Conservation (phyloP, 495 filamentous ascomycete genomes). For the Penicillium longicatenatum region DNA sequence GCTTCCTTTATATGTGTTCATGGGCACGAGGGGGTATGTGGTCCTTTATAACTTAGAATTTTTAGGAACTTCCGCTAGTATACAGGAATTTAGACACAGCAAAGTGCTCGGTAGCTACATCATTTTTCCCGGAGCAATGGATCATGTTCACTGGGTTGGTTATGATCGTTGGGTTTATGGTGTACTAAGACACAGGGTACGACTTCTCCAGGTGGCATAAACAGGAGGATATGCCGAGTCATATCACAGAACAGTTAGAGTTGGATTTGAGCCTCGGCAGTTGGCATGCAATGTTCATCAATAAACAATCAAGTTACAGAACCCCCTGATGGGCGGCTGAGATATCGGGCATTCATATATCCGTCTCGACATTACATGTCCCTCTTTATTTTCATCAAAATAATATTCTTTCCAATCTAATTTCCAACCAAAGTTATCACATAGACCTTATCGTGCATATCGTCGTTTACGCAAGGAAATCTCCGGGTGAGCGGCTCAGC, state of each 20-base stretch:
- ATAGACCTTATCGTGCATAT: no score
- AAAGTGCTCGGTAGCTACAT: neutral
- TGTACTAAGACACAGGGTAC: neutral
- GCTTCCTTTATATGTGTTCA: neutral
- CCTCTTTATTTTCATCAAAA: no score
- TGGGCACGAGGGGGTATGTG: neutral
- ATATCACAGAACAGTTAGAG: neutral
- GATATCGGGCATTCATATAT: neutral
- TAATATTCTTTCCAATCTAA: no score
- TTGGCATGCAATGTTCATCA: neutral
- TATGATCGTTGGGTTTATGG: neutral
- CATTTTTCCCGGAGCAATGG: neutral
- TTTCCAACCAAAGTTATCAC: no score
- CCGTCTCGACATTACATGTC: no score
- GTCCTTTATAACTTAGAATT: neutral
- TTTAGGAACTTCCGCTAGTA: neutral
- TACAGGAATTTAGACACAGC: neutral
- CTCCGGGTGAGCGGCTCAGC: conserved; percentile 2
- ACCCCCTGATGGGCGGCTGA: neutral
- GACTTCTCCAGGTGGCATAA: neutral
- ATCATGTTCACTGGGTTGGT: neutral
- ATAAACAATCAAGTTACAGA: neutral
- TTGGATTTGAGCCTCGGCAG: neutral
- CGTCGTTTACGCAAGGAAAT: neutral
- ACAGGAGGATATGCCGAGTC: neutral